These are phyloP conservation scores for Cephaloascus albidus DNA, from an alignment of 805 yeast species.

Conservation along the genomic window DNA sequence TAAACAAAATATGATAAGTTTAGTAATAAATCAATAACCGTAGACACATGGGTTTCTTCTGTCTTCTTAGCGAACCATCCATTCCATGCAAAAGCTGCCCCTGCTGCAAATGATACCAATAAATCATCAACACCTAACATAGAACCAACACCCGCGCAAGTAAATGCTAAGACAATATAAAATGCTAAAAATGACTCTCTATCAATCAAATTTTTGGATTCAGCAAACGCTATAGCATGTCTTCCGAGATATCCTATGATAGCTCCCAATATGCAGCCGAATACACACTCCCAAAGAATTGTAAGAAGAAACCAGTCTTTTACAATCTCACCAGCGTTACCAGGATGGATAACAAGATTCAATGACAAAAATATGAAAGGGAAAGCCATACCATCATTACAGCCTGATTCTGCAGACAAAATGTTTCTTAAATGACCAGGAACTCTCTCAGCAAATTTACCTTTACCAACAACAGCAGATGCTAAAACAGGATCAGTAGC, in stretches of 20 bases:
- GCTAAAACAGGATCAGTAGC: constrained; percentile 96
- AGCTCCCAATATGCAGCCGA: constrained; percentile 71
- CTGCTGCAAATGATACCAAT: constrained; percentile 85
- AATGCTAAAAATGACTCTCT: constrained; percentile 83
- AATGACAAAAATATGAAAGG: constrained; percentile 75
- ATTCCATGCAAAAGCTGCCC: constrained; percentile 91
- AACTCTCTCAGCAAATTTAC: constrained; percentile 82
- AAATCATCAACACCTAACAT: constrained; percentile 84
- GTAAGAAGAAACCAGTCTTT: constrained; percentile 76
- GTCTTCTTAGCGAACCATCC: constrained; percentile 79
- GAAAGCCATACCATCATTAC: constrained; percentile 95
- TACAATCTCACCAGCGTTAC: constrained; percentile 58
- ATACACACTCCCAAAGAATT: constrained; percentile 69
- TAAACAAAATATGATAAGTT: constrained; percentile 84
- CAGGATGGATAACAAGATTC: constrained; percentile 56
- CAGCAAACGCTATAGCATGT: constrained; percentile 68
- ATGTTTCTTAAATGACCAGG: constrained; percentile 88
- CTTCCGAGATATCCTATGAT: constrained; percentile 65
- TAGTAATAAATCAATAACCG: constrained; percentile 77
- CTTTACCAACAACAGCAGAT: constrained; percentile 92
- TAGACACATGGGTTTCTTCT: constrained; percentile 79
- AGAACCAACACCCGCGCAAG: constrained; percentile 85
- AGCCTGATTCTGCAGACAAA: constrained; percentile 78
- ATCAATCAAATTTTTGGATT: constrained; percentile 59
- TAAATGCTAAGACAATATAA: constrained; percentile 71